Conservation (phyloP, 2,329 filamentous ascomycete species). For the Aspergillus neotritici region DNA sequence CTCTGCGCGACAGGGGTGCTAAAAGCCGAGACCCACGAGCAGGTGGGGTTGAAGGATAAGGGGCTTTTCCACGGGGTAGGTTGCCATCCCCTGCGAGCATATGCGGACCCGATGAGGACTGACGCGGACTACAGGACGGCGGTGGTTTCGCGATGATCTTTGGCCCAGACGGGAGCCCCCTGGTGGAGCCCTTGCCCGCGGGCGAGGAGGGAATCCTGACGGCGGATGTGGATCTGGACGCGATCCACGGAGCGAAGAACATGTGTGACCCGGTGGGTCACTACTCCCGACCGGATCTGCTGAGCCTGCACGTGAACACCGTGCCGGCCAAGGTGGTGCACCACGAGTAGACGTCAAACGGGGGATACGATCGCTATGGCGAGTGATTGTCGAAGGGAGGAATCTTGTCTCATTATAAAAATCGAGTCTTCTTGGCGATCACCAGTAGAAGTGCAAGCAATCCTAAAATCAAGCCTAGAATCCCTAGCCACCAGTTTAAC, state of each 20-base stretch:
- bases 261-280: constrained; percentile 18
- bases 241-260: constrained; percentile 17
- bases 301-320: constrained; percentile 14
- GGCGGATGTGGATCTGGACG: constrained; percentile 46
- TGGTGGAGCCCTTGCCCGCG: constrained; percentile 36
- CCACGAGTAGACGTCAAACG: too few relatives aligned
- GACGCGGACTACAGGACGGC: too few relatives aligned
- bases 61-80: background rate
- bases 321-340: background rate
- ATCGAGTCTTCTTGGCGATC: constrained; percentile 29
- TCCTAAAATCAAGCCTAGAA: constrained; percentile 32
- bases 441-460: constrained; percentile 22
- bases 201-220: constrained; percentile 47
- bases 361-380: too few relatives aligned
- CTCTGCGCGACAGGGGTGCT: constrained; percentile 17
- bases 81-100: constrained; percentile 6
- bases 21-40: too few relatives aligned
- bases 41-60: constrained; percentile 8
- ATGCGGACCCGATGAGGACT: too few relatives aligned
- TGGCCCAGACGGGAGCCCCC: constrained; percentile 47
- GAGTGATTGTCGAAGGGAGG: too few relatives aligned
- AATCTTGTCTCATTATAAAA: constrained; percentile 5
- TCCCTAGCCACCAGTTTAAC: constrained; percentile 39
- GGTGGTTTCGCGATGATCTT: constrained; percentile 49
- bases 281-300: constrained; percentile 20